Percentiles rank a stretch among this genome's conserved stretches.
Evolutionary conservation across 257 asterid species (phyloP).

Genomic region (Plectranthus barbatus): DNA sequence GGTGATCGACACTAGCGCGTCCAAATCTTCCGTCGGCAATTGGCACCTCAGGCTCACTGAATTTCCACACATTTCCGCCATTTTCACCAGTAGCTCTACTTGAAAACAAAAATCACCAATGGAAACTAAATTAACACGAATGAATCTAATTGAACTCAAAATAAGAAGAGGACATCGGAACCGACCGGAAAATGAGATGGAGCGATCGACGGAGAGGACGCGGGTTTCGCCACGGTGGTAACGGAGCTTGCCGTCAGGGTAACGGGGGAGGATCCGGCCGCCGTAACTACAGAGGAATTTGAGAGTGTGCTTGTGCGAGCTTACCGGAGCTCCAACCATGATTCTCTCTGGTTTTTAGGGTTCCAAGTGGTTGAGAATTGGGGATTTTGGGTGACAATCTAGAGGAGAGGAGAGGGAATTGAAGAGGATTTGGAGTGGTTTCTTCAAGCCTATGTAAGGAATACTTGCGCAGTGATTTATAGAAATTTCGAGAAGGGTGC

Average conservation of each 20-base stretch:
- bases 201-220: constrained; percentile 57
- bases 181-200: constrained; percentile 61
- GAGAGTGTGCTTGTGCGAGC: constrained; percentile 14
- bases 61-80: constrained; percentile 59
- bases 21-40: constrained; percentile 69
- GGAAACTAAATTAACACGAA: too few species aligned
- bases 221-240: constrained; percentile 89
- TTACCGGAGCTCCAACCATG: constrained; percentile 48
- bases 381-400: neutral
- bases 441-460: constrained; percentile 59
- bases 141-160: too few species aligned
- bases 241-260: constrained; percentile 85
- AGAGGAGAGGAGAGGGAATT: neutral
- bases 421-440: constrained; percentile 27
- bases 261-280: constrained; percentile 81
- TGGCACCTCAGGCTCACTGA: constrained; percentile 58
- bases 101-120: neutral
- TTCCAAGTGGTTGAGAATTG: neutral
- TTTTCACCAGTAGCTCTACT: constrained; percentile 57
- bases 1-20: constrained; percentile 67
- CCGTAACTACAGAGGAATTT: constrained; percentile 81
- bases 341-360: constrained; percentile 4
- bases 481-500: constrained; percentile 14
- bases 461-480: constrained; percentile 38
- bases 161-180: neutral